Base-by-base conservation (phyloP, 805 yeast genomes). In the Kazachstania taianensis region DNA sequence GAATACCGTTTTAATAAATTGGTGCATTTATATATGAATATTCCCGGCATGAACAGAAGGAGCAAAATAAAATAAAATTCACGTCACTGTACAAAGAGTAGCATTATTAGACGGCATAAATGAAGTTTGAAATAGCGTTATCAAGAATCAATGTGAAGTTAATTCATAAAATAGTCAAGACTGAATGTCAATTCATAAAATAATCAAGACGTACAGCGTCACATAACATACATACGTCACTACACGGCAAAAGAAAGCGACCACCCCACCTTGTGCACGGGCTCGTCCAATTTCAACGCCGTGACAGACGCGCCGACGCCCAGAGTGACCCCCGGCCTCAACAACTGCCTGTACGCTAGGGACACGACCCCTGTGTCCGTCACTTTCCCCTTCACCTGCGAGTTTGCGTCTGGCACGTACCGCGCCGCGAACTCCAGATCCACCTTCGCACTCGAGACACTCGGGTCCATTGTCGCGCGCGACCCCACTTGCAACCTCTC, bases 231-330 rank as follows among this genome's bases (percentile, higher is more conserved):
- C 25, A 34, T 26, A 22, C 25, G 26, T 41, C 65, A 40, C 65
- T 79, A 89, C 65, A 94, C 94, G 55, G 94, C 69, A 73, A 89
- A 89, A 50, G 95, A 75, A 66, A 92, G 74, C 39, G 94, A 83
- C 70, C 85, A 73, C 67, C 98, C 98, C 59, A 89, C 73, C 78
- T 92, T 87, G 80, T 92, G 97, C 59, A 89, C 94, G 48, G 95
- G 83, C 73, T 87, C 96, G 62, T 84, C 78, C 61, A 89, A 76
- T 67, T 87, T 82, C 68, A 86, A 76, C 55, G 96, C 94, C 67
- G 92, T 95, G 67, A 89, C 80, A 47, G 94, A 84, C 56, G 94
- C 81, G 73, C 98, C 98, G 49, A 92, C 77, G 65, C 98, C 98
- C 58, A 89, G 72, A 61, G 83, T 85, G 55, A 92, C 96, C 66